Conservation (phyloP, 352 stramenopile genomes). For the Phytophthora macrochlamydospora region DNA sequence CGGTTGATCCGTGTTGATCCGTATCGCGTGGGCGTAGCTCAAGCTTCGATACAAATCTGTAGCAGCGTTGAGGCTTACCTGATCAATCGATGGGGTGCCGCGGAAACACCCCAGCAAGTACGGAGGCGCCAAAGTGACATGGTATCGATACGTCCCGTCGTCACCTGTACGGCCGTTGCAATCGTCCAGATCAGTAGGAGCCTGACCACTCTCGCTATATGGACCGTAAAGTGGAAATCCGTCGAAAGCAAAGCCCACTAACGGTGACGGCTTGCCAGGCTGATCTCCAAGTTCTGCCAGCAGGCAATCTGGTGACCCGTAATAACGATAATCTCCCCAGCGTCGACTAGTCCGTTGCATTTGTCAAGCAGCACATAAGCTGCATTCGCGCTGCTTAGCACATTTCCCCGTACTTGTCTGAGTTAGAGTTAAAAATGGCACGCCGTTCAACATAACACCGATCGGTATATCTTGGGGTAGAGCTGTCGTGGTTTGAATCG, state of each 20-base stretch:
- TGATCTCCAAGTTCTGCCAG: slow-evolving; percentile 47
- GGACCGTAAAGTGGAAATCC: slow-evolving; percentile 78
- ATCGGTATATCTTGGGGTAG: slow-evolving; percentile 52
- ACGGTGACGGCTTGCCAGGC: slow-evolving; percentile 41
- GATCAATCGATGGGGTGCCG: slow-evolving; percentile 27
- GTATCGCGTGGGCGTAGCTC: slow-evolving; percentile 55
- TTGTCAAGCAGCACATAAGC: slow-evolving; percentile 63
- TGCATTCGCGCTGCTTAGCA: slow-evolving; percentile 44
- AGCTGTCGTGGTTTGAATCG: slow-evolving; percentile 23
- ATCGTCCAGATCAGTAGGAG: slow-evolving; percentile 57
- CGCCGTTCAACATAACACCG: slow-evolving; percentile 76
- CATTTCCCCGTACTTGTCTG: slow-evolving; percentile 42
- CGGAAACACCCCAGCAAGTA: slow-evolving; percentile 77
- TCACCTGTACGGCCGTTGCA: slow-evolving; percentile 72
- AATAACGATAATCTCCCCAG: slow-evolving; percentile 78
- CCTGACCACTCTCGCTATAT: slow-evolving; percentile 50
- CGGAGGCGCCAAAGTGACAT: slow-evolving; percentile 51
- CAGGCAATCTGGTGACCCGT: slow-evolving; percentile 70
- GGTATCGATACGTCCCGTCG: slow-evolving; percentile 74
- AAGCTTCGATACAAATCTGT: slow-evolving; percentile 56
- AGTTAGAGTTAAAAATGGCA: slow-evolving; percentile 65
- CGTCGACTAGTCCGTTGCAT: slow-evolving; percentile 72
- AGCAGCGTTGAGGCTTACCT: slow-evolving; percentile 15
- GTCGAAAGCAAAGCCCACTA: slow-evolving; percentile 78
- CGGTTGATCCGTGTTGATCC: slow-evolving; percentile 53